Conservation (phyloP, 352 stramenopile genomes). For the Discostella stelligera region DNA sequence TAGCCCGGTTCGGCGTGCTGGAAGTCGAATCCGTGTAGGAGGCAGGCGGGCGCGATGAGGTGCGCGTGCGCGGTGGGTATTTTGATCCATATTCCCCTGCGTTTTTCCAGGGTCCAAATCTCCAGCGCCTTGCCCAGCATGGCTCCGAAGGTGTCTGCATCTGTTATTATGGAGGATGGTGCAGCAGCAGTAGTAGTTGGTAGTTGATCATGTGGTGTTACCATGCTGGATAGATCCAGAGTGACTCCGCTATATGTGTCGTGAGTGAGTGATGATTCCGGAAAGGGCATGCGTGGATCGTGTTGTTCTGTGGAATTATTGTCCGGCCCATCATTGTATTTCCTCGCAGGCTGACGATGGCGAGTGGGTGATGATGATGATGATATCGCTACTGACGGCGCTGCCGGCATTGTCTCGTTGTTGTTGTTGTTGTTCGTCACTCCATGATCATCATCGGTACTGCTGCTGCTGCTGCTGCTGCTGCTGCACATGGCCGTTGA, state of each 20-base stretch:
- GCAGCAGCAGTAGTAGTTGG: background rate
- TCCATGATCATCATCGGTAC: background rate
- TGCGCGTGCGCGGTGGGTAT: conserved; percentile 43
- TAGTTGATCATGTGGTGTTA: conserved; percentile 6
- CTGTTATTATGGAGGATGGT: background rate
- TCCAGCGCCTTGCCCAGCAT: conserved; percentile 36
- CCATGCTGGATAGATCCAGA: conserved; percentile 49
- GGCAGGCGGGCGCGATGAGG: conserved; percentile 51
- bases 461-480: conserved; percentile 2
- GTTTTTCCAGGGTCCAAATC: conserved; percentile 49
- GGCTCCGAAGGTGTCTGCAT: conserved; percentile 32
- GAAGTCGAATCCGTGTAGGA: conserved; percentile 72
- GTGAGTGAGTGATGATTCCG: conserved; percentile 48
- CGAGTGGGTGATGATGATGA: background rate
- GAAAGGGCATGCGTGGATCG: conserved; percentile 48
- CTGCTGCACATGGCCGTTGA: conserved; percentile 15
- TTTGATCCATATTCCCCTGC: conserved; percentile 73
- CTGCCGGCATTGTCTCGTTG: background rate
- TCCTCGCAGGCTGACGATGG: background rate
- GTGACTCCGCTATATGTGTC: conserved; percentile 76
- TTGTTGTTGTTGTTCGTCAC: background rate
- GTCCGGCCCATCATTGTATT: background rate
- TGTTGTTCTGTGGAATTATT: conserved; percentile 1
- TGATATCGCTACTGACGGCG: background rate
- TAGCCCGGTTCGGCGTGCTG: conserved; percentile 56